A percentile compares a stretch with the other conserved stretches of the same genome.
Conservation (phyloP, 2,329 filamentous ascomycete species). For the Sporothrix pseudoabietina region DNA sequence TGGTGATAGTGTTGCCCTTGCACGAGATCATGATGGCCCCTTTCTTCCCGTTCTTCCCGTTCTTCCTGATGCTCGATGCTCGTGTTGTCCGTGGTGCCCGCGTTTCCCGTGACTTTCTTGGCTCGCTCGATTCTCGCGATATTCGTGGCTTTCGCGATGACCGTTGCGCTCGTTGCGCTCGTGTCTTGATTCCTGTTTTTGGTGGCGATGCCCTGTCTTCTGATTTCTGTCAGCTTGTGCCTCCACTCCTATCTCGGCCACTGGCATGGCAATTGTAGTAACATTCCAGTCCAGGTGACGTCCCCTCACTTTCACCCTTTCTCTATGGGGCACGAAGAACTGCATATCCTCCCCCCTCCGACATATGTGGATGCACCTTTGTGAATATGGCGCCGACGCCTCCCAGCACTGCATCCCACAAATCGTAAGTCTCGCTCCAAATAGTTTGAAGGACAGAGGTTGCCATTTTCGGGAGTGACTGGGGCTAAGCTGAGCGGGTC, state of each 20-base stretch:
- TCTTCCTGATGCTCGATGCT: neutral
- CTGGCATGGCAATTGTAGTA: neutral
- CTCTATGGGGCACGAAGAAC: neutral
- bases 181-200: neutral
- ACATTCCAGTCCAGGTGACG: neutral
- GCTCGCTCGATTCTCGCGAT: neutral
- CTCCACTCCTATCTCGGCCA: neutral
- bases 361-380: slow-evolving; percentile 26
- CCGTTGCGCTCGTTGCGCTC: neutral
- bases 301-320: neutral
- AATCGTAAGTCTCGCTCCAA: slow-evolving; percentile 34
- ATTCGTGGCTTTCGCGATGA: neutral
- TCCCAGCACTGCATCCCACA: slow-evolving; percentile 36
- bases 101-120: neutral
- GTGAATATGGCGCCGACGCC: slow-evolving; percentile 33
- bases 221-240: neutral
- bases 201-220: neutral
- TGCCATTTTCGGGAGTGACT: slow-evolving; percentile 1
- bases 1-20: neutral
- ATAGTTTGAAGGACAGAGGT: slow-evolving; percentile 25
- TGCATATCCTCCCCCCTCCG: neutral
- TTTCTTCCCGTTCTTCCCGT: neutral
- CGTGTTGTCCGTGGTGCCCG: neutral
- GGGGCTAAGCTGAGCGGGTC: neutral
- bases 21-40: neutral